A percentile compares a stretch with the other conserved stretches of the same genome.
Conservation (phyloP, 768 basidiomycete genomes). For the Mycena maculata region DNA sequence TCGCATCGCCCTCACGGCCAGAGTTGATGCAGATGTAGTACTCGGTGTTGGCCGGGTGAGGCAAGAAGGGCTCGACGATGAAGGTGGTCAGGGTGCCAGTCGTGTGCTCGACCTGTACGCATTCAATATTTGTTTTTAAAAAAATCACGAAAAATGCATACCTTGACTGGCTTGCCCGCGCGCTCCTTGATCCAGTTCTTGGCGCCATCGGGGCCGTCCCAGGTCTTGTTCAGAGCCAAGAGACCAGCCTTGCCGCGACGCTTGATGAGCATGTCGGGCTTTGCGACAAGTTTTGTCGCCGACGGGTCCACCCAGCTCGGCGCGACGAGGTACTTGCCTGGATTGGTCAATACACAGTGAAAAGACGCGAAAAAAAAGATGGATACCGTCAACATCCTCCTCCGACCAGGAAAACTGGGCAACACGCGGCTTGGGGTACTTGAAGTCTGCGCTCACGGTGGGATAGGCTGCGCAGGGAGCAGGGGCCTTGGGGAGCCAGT, state of each 20-base stretch:
- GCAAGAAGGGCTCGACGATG: conserved; percentile 99
- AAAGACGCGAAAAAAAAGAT: conserved; percentile 10
- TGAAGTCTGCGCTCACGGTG: conserved; percentile 31
- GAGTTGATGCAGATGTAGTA: conserved; percentile 99
- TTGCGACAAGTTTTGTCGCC: conserved; percentile 82
- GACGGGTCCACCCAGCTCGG: conserved; percentile 33
- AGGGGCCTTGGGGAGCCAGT: conserved; percentile 95
- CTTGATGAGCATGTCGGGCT: conserved; percentile 99
- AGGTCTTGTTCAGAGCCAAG: conserved; percentile 92
- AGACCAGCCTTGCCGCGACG: conserved; percentile 98
- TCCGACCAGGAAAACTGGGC: conserved; percentile 66
- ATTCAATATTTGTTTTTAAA: conserved; percentile 12
- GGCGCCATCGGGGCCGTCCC: conserved; percentile 87
- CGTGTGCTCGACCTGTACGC: conserved; percentile 83
- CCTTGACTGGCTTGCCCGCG: conserved; percentile 94
- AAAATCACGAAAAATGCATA: conserved; percentile 49
- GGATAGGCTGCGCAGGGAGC: conserved; percentile 42
- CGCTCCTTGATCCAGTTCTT: conserved; percentile 87
- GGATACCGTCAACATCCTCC: conserved; percentile 25
- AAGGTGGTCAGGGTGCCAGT: conserved; percentile 97
- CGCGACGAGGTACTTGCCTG: conserved; percentile 34
- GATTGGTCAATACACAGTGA: neutral
- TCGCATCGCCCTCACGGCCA: conserved; percentile 91
- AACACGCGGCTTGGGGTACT: conserved; percentile 49
- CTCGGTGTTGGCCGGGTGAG: conserved; percentile 92